Conservation (phyloP, 176 grass and related monocot genomes). For the Guadua angustifolia region DNA sequence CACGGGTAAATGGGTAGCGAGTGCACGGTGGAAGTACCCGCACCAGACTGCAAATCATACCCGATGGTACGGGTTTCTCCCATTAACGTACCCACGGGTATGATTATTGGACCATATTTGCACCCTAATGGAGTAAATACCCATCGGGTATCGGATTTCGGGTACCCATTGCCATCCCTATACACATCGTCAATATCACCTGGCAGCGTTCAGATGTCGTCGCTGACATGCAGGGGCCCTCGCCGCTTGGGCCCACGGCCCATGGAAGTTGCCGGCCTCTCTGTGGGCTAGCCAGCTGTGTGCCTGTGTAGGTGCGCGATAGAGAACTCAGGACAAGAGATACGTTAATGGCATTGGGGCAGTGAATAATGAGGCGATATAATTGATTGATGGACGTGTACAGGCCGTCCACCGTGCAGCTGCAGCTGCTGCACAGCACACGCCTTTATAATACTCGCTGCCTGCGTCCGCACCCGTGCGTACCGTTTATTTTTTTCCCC, state of each 20-base stretch:
- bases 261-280: not conserved
- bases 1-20: too few species aligned
- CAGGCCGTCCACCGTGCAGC: not conserved
- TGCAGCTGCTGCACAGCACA: not conserved
- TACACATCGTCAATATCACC: not conserved
- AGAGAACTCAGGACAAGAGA: not conserved
- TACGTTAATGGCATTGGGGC: not conserved
- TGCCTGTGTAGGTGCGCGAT: not conserved
- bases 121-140: too few species aligned
- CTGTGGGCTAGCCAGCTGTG: not conserved
- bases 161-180: too few species aligned
- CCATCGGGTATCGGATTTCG: too few species aligned
- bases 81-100: too few species aligned
- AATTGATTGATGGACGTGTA: not conserved
- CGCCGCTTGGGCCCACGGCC: accelerated
- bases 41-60: too few species aligned
- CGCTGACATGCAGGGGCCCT: not conserved
- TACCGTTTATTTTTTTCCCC: not conserved
- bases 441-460: not conserved
- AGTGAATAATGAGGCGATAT: not conserved
- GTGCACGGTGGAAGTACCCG: too few species aligned
- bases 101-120: too few species aligned
- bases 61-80: too few species aligned
- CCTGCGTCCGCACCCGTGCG: not conserved
- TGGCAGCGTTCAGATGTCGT: not conserved